Percentiles rank a stretch among this genome's conserved stretches.
Conservation (phyloP, 768 basidiomycete species). For the Pleurotus salmoneostramineus region DNA sequence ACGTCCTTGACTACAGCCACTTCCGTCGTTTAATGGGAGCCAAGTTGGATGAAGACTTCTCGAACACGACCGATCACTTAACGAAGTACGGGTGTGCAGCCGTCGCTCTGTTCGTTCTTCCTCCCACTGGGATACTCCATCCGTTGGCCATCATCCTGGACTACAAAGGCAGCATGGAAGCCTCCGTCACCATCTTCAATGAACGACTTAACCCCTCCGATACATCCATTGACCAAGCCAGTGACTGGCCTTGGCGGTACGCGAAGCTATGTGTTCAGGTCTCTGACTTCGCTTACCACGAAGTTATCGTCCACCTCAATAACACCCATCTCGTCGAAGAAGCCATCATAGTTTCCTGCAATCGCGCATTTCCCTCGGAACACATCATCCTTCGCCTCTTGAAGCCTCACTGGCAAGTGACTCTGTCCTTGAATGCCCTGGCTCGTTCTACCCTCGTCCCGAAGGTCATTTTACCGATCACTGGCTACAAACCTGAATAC, state of each 20-base stretch:
- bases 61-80: slow-evolving; percentile 2
- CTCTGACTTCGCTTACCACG: slow-evolving; percentile 25
- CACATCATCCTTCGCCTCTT: slow-evolving; percentile 23
- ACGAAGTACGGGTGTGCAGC: slow-evolving; percentile 21
- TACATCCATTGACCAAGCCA: background rate
- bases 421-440: slow-evolving; percentile 21
- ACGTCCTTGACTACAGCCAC: slow-evolving; percentile 21
- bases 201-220: slow-evolving; percentile 12
- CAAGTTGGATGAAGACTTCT: slow-evolving; percentile 10
- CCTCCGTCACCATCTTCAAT: slow-evolving; percentile 25
- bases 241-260: slow-evolving; percentile 29
- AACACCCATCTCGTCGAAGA: slow-evolving; percentile 27
- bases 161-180: slow-evolving; percentile 22
- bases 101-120: slow-evolving; percentile 23
- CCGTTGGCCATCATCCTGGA: slow-evolving; percentile 24
- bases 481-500: slow-evolving; percentile 14
- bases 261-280: slow-evolving; percentile 25
- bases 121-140: slow-evolving; percentile 20
- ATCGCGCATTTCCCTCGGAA: slow-evolving; percentile 17
- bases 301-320: slow-evolving; percentile 22
- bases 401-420: slow-evolving; percentile 24
- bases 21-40: slow-evolving; percentile 17
- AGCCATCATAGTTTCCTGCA: slow-evolving; percentile 23
- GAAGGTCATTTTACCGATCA: slow-evolving; percentile 16
- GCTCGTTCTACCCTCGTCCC: slow-evolving; percentile 23